phyloP scores from a whole-genome alignment of 2,329 filamentous ascomycete genomes.

The Arthrinium puccinioides region DNA sequence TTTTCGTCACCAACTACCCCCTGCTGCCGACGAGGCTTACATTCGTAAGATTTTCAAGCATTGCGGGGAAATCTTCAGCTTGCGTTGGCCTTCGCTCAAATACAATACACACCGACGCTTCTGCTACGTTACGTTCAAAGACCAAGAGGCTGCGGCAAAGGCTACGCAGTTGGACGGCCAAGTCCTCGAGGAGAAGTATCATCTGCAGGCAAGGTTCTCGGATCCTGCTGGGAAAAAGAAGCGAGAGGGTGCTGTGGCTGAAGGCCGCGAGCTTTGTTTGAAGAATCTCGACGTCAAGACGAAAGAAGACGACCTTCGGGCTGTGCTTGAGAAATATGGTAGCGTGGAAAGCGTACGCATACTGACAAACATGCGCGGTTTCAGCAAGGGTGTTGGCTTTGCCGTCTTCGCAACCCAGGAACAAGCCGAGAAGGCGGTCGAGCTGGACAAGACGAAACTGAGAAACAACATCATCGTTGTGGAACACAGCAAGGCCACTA shows the following conservation, averaged over 20 bases:
- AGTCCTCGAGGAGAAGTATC: constrained; percentile 59
- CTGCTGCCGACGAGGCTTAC: constrained; percentile 63
- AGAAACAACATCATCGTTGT: constrained; percentile 62
- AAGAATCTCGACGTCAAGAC: constrained; percentile 57
- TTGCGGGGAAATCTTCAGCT: constrained; percentile 75
- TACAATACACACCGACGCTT: constrained; percentile 85
- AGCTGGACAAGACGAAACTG: constrained; percentile 65
- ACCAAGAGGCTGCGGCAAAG: constrained; percentile 56
- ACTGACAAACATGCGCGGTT: constrained; percentile 58
- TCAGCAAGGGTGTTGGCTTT: constrained; percentile 72
- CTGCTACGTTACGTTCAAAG: constrained; percentile 88
- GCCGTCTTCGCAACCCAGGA: constrained; percentile 68
- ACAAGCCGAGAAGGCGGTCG: constrained; percentile 53
- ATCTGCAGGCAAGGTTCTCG: constrained; percentile 73
- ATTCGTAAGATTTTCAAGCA: constrained; percentile 62
- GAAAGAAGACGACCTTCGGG: constrained; percentile 61
- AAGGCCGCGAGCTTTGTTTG: constrained; percentile 80
- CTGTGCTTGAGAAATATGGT: constrained; percentile 70
- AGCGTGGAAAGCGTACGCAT: constrained; percentile 66
- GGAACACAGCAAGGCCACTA: constrained; percentile 48
- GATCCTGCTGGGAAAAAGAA: constrained; percentile 72
- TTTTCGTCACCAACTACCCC: constrained; percentile 92
- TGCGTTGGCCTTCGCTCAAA: constrained; percentile 88
- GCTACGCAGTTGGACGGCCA: constrained; percentile 69
- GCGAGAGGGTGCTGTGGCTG: constrained; percentile 73